These are phyloP conservation scores for Diaporthe sp. DNA, from an alignment of 2,329 filamentous ascomycete genomes.

Conservation along the genomic window DNA sequence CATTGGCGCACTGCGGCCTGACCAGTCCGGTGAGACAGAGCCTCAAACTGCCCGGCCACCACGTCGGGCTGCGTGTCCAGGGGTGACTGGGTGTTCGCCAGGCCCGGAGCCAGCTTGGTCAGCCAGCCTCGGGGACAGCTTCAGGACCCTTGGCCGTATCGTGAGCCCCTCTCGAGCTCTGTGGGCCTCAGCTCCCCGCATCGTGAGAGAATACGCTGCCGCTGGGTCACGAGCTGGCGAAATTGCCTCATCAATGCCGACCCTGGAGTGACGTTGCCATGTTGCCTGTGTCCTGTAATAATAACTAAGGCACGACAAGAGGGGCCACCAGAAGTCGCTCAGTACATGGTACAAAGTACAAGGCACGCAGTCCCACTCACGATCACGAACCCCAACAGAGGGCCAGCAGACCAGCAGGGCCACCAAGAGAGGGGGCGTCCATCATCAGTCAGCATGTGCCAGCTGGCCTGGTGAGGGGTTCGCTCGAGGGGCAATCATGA, in stretches of 20 bases:
- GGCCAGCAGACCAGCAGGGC: neutral
- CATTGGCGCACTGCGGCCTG: slow-evolving; percentile 23
- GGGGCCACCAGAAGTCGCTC: neutral
- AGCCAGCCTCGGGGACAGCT: neutral
- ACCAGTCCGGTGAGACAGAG: slow-evolving; percentile 33
- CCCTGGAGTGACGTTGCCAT: slow-evolving; percentile 22
- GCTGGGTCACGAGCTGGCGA: slow-evolving; percentile 19
- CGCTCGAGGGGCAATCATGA: neutral
- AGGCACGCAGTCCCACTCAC: slow-evolving; percentile 11
- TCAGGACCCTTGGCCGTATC: slow-evolving; percentile 7
- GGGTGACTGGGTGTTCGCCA: slow-evolving; percentile 20
- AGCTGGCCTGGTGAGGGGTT: slow-evolving; percentile 34
- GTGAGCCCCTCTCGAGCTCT: neutral
- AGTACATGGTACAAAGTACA: slow-evolving; percentile 18
- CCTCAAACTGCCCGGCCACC: slow-evolving; percentile 37
- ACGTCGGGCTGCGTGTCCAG: slow-evolving; percentile 15
- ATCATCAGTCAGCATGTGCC: slow-evolving; percentile 36
- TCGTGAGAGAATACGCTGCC: slow-evolving; percentile 26
- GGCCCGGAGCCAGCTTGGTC: slow-evolving; percentile 13
- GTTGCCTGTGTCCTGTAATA: slow-evolving; percentile 8
- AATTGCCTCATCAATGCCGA: slow-evolving; percentile 34
- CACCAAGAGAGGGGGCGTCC: neutral
- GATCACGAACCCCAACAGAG: neutral
- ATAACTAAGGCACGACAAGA: neutral
- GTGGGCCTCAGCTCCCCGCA: slow-evolving; percentile 9